Conservation (phyloP, 1,139 yeast genomes). For the Magnusiomyces sp. region DNA sequence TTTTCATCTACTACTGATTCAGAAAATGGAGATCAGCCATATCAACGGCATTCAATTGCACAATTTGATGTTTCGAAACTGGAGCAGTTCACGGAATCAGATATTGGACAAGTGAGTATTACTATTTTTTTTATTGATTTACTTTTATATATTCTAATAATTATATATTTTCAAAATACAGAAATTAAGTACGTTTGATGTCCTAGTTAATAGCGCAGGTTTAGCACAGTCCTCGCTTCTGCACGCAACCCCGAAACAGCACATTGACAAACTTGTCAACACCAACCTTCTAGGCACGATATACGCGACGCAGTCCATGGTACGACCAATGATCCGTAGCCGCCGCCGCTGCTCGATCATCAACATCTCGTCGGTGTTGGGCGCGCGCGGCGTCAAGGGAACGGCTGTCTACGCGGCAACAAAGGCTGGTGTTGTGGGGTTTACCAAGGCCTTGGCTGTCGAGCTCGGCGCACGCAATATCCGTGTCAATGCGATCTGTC, state of each 20-base stretch:
- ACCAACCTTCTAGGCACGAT: conserved; percentile 65
- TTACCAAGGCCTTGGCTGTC: conserved; percentile 51
- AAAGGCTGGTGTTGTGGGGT: conserved; percentile 64
- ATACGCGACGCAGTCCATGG: conserved; percentile 42
- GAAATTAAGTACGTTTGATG: conserved; percentile 28
- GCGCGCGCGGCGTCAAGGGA: conserved; percentile 45
- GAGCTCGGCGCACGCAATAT: conserved; percentile 49
- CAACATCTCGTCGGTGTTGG: conserved; percentile 69
- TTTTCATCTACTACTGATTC: conserved; percentile 15
- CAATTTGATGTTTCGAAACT: conserved; percentile 43
- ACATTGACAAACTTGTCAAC: conserved; percentile 43
- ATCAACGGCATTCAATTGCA: conserved; percentile 45
- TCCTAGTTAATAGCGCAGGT: conserved; percentile 78
- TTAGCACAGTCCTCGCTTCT: conserved; percentile 55
- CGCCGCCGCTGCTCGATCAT: conserved; percentile 40
- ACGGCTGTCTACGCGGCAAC: conserved; percentile 71
- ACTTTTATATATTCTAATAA: background rate
- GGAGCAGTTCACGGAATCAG: conserved; percentile 22
- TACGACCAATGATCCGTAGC: conserved; percentile 42
- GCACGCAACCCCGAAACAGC: conserved; percentile 36
- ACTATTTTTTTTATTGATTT: conserved; percentile 7
- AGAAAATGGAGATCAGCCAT: too few species aligned
- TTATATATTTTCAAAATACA: conserved; percentile 20
- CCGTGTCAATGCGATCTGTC: conserved; percentile 58
- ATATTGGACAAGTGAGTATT: conserved; percentile 14